phyloP scores from a whole-genome alignment of 352 stramenopile genomes.

The Nothophytophthora sp. region DNA sequence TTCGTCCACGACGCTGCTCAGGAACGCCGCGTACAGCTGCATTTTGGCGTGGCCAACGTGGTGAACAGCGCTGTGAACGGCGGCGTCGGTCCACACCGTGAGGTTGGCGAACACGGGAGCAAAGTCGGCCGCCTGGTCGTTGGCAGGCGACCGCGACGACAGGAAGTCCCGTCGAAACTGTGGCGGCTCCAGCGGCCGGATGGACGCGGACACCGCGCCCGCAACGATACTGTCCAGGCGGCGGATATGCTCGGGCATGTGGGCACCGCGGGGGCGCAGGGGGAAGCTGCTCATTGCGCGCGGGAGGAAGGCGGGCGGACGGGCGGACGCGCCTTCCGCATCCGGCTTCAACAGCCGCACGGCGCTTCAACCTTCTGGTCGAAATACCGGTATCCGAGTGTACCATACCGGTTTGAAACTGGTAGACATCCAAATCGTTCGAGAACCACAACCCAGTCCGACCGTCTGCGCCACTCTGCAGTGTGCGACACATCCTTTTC shows the following conservation, averaged over 20 bases:
- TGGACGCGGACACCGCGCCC: not conserved
- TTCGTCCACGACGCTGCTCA: constrained; percentile 27
- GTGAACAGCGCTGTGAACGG: constrained; percentile 8
- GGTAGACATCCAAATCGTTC: too few species aligned
- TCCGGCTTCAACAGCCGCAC: too few species aligned
- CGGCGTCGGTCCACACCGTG: constrained; percentile 39
- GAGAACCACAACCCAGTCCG: not conserved
- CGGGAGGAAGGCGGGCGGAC: too few species aligned
- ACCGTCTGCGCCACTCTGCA: constrained; percentile 7
- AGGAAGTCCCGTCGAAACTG: not conserved
- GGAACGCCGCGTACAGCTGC: constrained; percentile 28
- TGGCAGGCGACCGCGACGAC: not conserved
- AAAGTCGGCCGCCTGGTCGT: constrained; percentile 1
- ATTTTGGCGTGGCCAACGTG: constrained; percentile 40
- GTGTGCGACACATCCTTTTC: not conserved
- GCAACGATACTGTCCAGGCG: constrained; percentile 30
- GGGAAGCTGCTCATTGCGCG: constrained; percentile 23
- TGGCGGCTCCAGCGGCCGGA: not conserved
- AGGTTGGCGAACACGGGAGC: constrained; percentile 33
- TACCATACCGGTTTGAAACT: constrained; percentile 5
- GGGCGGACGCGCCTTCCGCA: too few species aligned
- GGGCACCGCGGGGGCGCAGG: constrained; percentile 27
- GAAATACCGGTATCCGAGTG: too few species aligned
- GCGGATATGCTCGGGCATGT: constrained; percentile 35
- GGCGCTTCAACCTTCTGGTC: too few species aligned